Conservation (phyloP, 495 filamentous ascomycete genomes). For the Evansstolkia leycettana region DNA sequence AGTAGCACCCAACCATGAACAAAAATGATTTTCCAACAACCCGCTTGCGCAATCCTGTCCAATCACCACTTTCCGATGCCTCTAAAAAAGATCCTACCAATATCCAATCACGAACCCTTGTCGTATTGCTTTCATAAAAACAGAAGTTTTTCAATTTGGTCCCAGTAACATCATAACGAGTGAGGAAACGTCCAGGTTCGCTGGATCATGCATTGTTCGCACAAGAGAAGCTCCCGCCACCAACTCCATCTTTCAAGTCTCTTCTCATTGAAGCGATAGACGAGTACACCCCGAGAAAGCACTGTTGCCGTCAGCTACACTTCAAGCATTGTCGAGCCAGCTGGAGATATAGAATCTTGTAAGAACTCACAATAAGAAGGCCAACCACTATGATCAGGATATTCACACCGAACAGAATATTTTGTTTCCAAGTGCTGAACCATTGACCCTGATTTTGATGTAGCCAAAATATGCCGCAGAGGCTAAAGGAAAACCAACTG, state of each 20-base stretch:
- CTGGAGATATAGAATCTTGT: background rate
- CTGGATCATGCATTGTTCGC: conserved; percentile 15
- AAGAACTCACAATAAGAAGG: conserved; percentile 16
- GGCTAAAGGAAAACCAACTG: conserved; percentile 18
- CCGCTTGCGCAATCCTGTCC: too few relatives aligned
- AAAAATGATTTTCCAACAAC: too few relatives aligned
- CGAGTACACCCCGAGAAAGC: conserved; percentile 18
- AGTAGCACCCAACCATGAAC: too few relatives aligned
- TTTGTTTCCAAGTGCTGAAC: conserved; percentile 8
- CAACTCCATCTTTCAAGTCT: conserved; percentile 7
- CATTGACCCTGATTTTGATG: conserved; percentile 16
- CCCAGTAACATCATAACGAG: background rate
- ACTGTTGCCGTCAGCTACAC: too few relatives aligned
- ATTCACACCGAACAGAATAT: conserved; percentile 15
- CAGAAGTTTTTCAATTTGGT: too few relatives aligned
- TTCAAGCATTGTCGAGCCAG: too few relatives aligned
- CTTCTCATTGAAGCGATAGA: conserved; percentile 17
- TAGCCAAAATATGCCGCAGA: conserved; percentile 22
- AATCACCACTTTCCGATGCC: too few relatives aligned
- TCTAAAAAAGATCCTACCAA: too few relatives aligned
- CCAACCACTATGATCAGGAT: conserved; percentile 11
- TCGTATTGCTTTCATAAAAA: too few relatives aligned
- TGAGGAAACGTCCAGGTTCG: conserved; percentile 3
- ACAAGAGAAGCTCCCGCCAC: conserved; percentile 18
- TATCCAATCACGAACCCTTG: too few relatives aligned